phyloP scores from a whole-genome alignment of 805 yeast species.

The Pichia phayaonensis region DNA sequence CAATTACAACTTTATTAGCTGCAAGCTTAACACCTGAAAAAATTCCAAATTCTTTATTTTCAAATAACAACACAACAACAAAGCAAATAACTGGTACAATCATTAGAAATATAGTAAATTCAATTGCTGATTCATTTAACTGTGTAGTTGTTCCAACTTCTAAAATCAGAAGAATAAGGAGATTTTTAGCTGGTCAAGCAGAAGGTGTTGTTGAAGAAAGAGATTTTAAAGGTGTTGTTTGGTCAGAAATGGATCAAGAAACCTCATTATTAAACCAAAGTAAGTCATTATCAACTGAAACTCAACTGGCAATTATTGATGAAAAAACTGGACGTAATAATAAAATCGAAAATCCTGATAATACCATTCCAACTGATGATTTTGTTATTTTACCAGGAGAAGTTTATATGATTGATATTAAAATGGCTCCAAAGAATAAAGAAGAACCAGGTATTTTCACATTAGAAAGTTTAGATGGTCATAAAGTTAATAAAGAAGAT shows the following conservation, averaged over 20 bases:
- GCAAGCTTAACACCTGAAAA: constrained; percentile 70
- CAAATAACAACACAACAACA: constrained; percentile 21
- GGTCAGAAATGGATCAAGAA: constrained; percentile 82
- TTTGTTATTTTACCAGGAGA: constrained; percentile 73
- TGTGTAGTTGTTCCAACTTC: constrained; percentile 90
- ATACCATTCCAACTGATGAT: constrained; percentile 73
- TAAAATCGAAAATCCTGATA: constrained; percentile 27
- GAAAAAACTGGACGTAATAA: constrained; percentile 30
- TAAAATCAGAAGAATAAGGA: constrained; percentile 80
- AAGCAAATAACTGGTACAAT: constrained; percentile 53
- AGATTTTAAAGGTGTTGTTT: constrained; percentile 86
- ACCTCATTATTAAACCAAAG: constrained; percentile 29
- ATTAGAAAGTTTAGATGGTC: constrained; percentile 59
- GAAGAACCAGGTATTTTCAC: constrained; percentile 62
- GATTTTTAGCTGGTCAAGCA: constrained; percentile 94
- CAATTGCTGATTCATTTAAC: constrained; percentile 76
- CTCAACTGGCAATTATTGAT: constrained; percentile 33
- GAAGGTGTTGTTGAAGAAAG: constrained; percentile 87
- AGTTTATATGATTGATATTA: constrained; percentile 77
- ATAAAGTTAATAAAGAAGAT: constrained; percentile 48
- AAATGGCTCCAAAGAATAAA: constrained; percentile 54
- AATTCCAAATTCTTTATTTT: constrained; percentile 44
- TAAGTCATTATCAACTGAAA: neutral
- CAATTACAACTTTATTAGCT: constrained; percentile 71
- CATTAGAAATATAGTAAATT: constrained; percentile 71